These are phyloP conservation scores for Citrullus mucosospermus DNA, from an alignment of 306 rosid species.

Conservation along the genomic window DNA sequence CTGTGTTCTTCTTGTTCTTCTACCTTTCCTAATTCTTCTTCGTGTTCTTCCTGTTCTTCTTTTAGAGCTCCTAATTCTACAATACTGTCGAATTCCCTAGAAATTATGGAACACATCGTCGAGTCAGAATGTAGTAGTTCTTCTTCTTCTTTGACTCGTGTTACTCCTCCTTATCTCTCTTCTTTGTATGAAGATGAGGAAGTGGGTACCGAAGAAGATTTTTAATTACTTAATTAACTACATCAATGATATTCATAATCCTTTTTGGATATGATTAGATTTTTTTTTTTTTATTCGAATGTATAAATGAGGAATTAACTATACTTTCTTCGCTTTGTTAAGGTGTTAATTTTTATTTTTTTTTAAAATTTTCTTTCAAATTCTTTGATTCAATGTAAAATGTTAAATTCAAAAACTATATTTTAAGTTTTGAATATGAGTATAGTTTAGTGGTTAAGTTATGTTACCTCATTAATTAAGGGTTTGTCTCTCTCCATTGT, in stretches of 20 bases:
- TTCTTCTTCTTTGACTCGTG: constrained; percentile 12
- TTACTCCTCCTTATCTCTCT: constrained; percentile 25
- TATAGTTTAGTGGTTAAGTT: too few relatives aligned
- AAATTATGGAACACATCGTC: constrained; percentile 2
- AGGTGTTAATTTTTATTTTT: too few relatives aligned
- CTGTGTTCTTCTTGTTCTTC: constrained; percentile 23
- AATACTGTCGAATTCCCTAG: constrained; percentile 16
- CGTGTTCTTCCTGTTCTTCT: constrained; percentile 12
- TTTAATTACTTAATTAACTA: background rate
- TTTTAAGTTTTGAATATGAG: too few relatives aligned
- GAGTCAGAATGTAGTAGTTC: constrained; percentile 7
- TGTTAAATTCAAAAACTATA: too few relatives aligned
- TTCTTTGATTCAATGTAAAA: too few relatives aligned
- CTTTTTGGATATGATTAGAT: background rate
- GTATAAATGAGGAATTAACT: too few relatives aligned
- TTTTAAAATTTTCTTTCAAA: too few relatives aligned
- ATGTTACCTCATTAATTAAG: too few relatives aligned
- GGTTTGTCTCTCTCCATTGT: too few relatives aligned
- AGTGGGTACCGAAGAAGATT: background rate
- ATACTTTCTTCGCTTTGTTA: too few relatives aligned
- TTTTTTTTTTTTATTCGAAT: too few relatives aligned
- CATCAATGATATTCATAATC: background rate
- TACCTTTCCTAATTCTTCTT: background rate
- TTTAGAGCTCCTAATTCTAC: constrained; percentile 6
- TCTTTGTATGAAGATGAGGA: constrained; percentile 3